A percentile compares a stretch with the other conserved stretches of the same genome.
phyloP scores from a whole-genome alignment of 768 basidiomycete genomes.

The Rhizopogon roseolus region DNA sequence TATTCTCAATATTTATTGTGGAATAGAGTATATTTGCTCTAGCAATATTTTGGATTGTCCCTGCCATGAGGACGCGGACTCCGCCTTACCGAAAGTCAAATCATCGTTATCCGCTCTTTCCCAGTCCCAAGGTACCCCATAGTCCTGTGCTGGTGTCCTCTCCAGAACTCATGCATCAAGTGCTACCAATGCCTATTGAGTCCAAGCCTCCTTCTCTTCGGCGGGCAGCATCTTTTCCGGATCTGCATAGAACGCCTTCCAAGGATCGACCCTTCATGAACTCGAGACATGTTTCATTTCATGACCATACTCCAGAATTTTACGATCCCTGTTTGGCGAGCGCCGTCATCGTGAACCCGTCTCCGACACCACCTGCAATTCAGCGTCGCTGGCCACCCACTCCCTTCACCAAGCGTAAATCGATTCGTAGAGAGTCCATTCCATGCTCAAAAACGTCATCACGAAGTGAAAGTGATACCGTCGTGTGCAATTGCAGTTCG shows the following conservation, averaged over 20 bases:
- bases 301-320: slow-evolving; percentile 5
- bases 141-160: slow-evolving; percentile 1
- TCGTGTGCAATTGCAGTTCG: neutral
- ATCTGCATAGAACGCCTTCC: neutral
- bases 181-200: neutral
- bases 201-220: slow-evolving; percentile 3
- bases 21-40: slow-evolving; percentile 23
- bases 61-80: slow-evolving; percentile 7
- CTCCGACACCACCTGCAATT: neutral
- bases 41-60: slow-evolving; percentile 17
- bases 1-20: neutral
- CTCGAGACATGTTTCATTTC: slow-evolving; percentile 16
- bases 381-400: slow-evolving; percentile 7
- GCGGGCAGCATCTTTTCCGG: slow-evolving; percentile 4
- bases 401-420: slow-evolving; percentile 1
- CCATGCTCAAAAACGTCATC: neutral
- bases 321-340: neutral
- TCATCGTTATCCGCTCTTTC: slow-evolving; percentile 3
- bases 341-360: neutral
- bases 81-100: slow-evolving; percentile 16
- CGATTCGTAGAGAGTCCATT: neutral
- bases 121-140: neutral
- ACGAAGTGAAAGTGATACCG: neutral
- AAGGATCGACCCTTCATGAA: slow-evolving; percentile 1
- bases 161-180: neutral